Evolutionary conservation across 2,329 filamentous ascomycete species (phyloP).

Genomic region (Colletotrichum lindemuthianum): DNA sequence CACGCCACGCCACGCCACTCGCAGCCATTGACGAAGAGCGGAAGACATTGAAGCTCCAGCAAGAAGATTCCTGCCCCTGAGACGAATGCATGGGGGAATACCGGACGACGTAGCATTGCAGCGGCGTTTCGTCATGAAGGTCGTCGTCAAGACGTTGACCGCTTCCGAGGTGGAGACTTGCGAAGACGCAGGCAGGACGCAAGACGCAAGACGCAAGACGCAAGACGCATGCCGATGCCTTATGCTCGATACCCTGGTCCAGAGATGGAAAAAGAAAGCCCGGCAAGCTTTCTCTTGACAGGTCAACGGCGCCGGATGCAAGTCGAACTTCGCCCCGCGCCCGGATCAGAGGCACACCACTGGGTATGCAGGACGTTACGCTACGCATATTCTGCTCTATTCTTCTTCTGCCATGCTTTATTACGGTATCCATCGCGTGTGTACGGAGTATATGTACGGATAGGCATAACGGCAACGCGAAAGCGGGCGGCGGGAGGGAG

Average conservation of each 20-base stretch:
- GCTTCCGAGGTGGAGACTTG: not conserved
- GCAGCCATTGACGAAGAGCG: not conserved
- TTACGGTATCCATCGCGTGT: too few relatives aligned
- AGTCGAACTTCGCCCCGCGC: not conserved
- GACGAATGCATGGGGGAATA: slow-evolving; percentile 15
- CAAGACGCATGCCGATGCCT: too few relatives aligned
- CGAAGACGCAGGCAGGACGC: slow-evolving; percentile 6
- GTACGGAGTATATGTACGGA: too few relatives aligned
- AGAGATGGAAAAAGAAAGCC: slow-evolving; percentile 1
- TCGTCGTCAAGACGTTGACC: slow-evolving; percentile 8
- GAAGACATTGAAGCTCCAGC: slow-evolving; percentile 23
- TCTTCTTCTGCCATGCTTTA: too few relatives aligned
- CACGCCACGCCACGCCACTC: not conserved
- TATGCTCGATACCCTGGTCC: not conserved
- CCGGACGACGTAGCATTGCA: slow-evolving; percentile 32
- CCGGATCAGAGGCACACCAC: not conserved
- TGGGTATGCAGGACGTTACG: too few relatives aligned
- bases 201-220: not conserved
- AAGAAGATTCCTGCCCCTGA: slow-evolving; percentile 26
- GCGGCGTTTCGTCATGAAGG: slow-evolving; percentile 1
- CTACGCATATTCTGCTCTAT: too few relatives aligned
- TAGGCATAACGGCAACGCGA: slow-evolving; percentile 20
- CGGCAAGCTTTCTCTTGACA: slow-evolving; percentile 1
- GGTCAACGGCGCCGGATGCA: slow-evolving; percentile 19
- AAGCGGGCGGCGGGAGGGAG: slow-evolving; percentile 15